Evolutionary conservation across 768 basidiomycete species (phyloP).

Genomic region (Piloderma croceum): DNA sequence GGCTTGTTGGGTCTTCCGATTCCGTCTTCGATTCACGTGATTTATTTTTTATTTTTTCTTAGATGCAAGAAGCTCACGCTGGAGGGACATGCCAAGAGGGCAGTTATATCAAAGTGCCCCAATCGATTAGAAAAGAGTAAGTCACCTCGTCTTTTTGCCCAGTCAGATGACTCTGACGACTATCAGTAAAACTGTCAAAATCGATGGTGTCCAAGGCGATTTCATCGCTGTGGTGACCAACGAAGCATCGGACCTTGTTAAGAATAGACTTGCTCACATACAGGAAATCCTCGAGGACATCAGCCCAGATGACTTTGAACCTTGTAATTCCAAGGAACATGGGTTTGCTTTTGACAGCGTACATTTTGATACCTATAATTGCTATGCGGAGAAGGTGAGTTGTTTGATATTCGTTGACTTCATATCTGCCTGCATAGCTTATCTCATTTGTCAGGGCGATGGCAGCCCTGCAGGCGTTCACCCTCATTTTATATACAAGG

Average conservation of each 20-base stretch:
- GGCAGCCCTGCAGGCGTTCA: background rate
- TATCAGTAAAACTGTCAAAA: background rate
- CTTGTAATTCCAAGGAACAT: background rate
- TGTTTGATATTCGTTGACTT: background rate
- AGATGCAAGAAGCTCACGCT: background rate
- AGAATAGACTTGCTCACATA: background rate
- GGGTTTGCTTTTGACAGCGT: background rate
- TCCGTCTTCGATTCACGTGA: no score
- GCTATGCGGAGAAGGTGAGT: background rate
- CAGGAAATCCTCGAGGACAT: background rate
- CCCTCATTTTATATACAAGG: background rate
- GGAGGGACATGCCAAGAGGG: background rate
- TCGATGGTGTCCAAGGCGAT: background rate
- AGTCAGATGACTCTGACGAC: background rate
- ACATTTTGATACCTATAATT: background rate
- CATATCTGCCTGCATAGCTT: background rate
- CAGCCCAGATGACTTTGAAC: background rate
- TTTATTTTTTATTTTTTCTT: background rate
- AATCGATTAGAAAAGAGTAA: background rate
- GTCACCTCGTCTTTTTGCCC: background rate
- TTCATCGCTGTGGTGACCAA: background rate
- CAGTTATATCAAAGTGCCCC: background rate
- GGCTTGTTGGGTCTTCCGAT: no score
- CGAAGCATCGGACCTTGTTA: background rate
- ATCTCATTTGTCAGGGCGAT: background rate